A percentile compares a stretch with the other conserved stretches of the same genome.
phyloP scores from a whole-genome alignment of 139 green algal genomes.

The Tetradesmus lagerheimii region DNA sequence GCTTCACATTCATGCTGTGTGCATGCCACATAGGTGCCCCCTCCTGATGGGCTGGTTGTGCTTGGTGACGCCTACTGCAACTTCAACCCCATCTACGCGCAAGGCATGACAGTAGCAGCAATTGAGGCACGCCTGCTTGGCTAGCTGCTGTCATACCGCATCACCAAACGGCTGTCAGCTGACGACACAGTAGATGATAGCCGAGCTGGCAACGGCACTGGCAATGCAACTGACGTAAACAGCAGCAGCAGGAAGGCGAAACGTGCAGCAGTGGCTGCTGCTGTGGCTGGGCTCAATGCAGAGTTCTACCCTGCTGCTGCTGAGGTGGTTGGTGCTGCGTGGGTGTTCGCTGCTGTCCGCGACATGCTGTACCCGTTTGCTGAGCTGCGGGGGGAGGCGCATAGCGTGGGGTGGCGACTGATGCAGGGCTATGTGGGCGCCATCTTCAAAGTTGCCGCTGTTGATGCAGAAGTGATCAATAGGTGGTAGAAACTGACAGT shows the following conservation, averaged over 20 bases:
- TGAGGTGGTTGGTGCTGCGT: background rate
- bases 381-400: background rate
- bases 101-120: conserved; percentile 38
- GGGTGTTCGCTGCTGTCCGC: background rate
- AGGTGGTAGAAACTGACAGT: too few species aligned
- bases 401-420: background rate
- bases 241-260: background rate
- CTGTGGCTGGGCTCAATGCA: background rate
- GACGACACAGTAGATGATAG: background rate
- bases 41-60: conserved; percentile 9
- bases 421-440: background rate
- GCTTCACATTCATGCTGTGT: background rate
- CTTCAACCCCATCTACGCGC: conserved; percentile 33
- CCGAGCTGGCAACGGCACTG: background rate
- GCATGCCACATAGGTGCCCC: background rate
- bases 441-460: background rate
- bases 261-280: background rate
- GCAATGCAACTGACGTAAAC: background rate
- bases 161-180: background rate
- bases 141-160: background rate
- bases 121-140: conserved; percentile 1
- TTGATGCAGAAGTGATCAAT: conserved; percentile 12
- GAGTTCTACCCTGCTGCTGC: conserved; percentile 23
- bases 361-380: conserved; percentile 26
- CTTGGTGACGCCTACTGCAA: conserved; percentile 5